Conservation (phyloP, 1,284 basidiomycete species). For the Sanguinoderma infundibulare region DNA sequence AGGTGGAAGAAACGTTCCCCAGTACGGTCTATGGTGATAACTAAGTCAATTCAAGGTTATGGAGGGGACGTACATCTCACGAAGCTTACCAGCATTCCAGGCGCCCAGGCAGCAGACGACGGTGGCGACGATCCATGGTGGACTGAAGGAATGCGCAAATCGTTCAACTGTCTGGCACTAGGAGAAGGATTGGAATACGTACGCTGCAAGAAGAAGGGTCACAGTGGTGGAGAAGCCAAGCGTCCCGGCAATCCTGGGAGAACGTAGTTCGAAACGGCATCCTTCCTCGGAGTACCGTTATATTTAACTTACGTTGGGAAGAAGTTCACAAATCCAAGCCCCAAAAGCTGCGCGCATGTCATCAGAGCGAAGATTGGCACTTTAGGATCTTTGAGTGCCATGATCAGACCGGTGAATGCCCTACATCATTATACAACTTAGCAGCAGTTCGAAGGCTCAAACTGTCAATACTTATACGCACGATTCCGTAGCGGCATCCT, state of each 20-base stretch:
- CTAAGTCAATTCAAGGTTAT: not conserved
- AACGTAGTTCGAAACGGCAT: conserved; percentile 2
- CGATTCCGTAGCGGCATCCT: conserved; percentile 58
- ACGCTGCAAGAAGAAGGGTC: conserved; percentile 68
- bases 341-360: conserved; percentile 55
- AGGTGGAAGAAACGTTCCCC: conserved; percentile 77
- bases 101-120: conserved; percentile 62
- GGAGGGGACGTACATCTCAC: not conserved
- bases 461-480: conserved; percentile 36
- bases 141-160: conserved; percentile 41
- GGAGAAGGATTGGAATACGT: conserved; percentile 33
- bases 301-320: conserved; percentile 62
- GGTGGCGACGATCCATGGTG: conserved; percentile 66
- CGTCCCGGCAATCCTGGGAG: conserved; percentile 59
- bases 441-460: not conserved
- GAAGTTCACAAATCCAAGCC: conserved; percentile 75
- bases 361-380: conserved; percentile 63
- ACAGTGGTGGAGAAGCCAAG: conserved; percentile 66
- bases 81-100: conserved; percentile 61
- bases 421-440: conserved; percentile 35
- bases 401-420: conserved; percentile 53
- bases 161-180: not conserved
- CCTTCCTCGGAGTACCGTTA: not conserved
- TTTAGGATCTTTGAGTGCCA: conserved; percentile 68
- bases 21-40: conserved; percentile 47